These are phyloP conservation scores for Oryza glaberrima DNA, from an alignment of 176 grass and related monocot genomes.

Conservation along the genomic window DNA sequence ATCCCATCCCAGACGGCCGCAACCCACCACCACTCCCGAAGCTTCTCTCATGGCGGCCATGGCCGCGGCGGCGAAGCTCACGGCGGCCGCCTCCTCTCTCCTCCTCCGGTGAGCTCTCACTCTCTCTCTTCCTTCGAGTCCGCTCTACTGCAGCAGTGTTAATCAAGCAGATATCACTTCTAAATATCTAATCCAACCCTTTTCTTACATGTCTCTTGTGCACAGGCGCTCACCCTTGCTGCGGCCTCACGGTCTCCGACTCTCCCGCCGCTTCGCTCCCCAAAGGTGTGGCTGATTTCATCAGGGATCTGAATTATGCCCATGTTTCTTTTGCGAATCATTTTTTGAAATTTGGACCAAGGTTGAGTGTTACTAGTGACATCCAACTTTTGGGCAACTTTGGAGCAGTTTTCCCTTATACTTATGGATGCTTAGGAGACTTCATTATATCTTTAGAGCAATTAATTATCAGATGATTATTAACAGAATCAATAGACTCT, in stretches of 20 bases:
- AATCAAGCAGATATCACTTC: background rate
- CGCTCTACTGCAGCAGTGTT: background rate
- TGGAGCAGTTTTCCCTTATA: background rate
- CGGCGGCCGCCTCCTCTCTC: slow-evolving; percentile 44
- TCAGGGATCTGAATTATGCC: background rate
- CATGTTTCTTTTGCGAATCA: too few species aligned
- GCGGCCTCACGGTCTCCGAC: slow-evolving; percentile 40
- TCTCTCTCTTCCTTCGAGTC: background rate
- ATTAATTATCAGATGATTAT: background rate
- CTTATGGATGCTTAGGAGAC: background rate
- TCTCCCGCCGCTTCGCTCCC: slow-evolving; percentile 26
- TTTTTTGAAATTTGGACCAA: background rate
- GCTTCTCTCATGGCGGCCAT: slow-evolving; percentile 43
- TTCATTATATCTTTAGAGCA: background rate
- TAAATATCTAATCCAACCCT: background rate
- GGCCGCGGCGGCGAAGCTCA: slow-evolving; percentile 43
- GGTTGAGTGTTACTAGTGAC: background rate
- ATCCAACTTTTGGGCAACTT: too few species aligned
- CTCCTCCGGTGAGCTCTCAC: slow-evolving; percentile 25
- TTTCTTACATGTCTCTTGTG: background rate
- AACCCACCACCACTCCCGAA: background rate
- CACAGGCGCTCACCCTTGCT: slow-evolving; percentile 44
- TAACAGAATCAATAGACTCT: background rate
- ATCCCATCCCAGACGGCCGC: background rate
- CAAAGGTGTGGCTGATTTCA: slow-evolving; percentile 25